Evolutionary conservation across 106 monocot genomes (phyloP).

Genomic region (Allium sativum): DNA sequence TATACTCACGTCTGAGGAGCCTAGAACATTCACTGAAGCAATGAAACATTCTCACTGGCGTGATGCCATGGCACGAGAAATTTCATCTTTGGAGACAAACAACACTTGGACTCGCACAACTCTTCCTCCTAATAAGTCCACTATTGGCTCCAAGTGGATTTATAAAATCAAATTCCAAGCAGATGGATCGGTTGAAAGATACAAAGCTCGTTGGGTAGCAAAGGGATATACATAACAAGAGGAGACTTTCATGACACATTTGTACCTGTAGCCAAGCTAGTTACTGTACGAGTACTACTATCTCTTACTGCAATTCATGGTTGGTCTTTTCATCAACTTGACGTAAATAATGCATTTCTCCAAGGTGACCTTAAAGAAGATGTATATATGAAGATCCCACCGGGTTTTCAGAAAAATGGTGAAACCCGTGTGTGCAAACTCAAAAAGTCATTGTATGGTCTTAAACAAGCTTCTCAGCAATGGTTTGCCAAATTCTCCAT

Average conservation of each 20-base stretch:
- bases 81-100: background rate
- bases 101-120: background rate
- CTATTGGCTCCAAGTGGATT: no score
- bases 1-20: no score
- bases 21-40: no score
- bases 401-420: background rate
- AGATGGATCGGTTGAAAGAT: background rate
- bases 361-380: background rate
- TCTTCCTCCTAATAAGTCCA: background rate
- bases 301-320: background rate
- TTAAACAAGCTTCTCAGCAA: background rate
- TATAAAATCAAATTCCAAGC: background rate
- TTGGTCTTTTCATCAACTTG: background rate
- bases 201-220: background rate
- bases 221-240: background rate
- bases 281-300: background rate
- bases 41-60: background rate
- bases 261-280: background rate
- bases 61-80: background rate
- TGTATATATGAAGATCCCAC: background rate
- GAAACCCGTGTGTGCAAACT: background rate
- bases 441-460: background rate
- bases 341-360: background rate
- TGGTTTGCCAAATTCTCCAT: background rate
- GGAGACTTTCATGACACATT: background rate